phyloP scores from a whole-genome alignment of 2,329 filamentous ascomycete genomes.

The Nemania sp. region DNA sequence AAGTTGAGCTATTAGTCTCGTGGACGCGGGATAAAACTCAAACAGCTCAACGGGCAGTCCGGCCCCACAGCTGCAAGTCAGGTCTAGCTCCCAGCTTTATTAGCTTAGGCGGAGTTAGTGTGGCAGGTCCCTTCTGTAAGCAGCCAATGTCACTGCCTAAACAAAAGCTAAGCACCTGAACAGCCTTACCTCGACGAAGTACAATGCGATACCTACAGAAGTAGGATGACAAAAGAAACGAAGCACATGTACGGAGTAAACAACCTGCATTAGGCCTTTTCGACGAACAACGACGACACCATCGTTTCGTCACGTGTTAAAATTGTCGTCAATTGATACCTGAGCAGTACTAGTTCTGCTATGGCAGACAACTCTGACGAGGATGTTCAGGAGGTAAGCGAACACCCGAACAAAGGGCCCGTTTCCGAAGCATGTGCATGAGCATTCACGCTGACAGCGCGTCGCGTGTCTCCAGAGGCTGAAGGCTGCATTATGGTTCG shows the following conservation, averaged over 20 bases:
- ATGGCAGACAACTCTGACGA: slow-evolving; percentile 41
- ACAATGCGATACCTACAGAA: too few relatives aligned
- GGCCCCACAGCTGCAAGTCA: slow-evolving; percentile 5
- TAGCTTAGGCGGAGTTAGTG: too few relatives aligned
- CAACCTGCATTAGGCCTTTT: not conserved
- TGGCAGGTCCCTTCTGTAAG: too few relatives aligned
- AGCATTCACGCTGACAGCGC: slow-evolving; percentile 1
- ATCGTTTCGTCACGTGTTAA: not conserved
- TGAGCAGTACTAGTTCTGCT: too few relatives aligned
- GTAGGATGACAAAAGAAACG: too few relatives aligned
- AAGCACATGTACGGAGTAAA: too few relatives aligned
- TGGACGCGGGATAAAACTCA: slow-evolving; percentile 19
- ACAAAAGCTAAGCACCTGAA: too few relatives aligned
- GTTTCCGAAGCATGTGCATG: not conserved
- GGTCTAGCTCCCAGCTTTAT: not conserved
- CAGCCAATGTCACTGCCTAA: too few relatives aligned
- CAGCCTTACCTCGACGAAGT: too few relatives aligned
- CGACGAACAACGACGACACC: not conserved
- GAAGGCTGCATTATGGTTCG: slow-evolving; percentile 83
- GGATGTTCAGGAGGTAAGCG: slow-evolving; percentile 38
- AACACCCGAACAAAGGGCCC: not conserved
- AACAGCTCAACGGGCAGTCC: not conserved
- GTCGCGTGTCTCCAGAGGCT: slow-evolving; percentile 59
- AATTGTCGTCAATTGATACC: too few relatives aligned
- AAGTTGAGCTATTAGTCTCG: slow-evolving; percentile 8